Base-by-base conservation (phyloP, 164 flowering plant genomes). In the Cinnamomum micranthum region DNA sequence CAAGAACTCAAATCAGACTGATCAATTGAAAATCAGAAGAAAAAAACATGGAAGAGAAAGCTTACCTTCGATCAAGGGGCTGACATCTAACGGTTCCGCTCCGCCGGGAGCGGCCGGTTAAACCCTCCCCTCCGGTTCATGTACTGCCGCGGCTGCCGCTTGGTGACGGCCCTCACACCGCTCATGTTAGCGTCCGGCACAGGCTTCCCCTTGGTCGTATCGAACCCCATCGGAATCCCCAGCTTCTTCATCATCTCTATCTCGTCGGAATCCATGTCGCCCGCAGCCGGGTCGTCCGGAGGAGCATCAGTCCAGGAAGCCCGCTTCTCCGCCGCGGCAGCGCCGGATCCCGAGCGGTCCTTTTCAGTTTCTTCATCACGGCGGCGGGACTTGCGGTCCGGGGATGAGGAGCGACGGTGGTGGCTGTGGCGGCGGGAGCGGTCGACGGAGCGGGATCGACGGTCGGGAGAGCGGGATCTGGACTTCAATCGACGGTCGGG, bases 121-220 rank as follows among this genome's bases (percentile, higher is more conserved):
- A 95, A 95, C 17, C 99, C 99, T 5, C 99, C 99, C 10, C 98
- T 82, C 58, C 98, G 82, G 70, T 95, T 95, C 99, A 95, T 95
- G 74, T 95, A 95, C 90, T 95, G 99, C 71, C 99, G 75, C 0
- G 98, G 99, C 83, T 90, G 96, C 71, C 98, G 81, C 86, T 95
- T 95, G 17, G 98, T 91, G 52, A 87, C 93, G 0, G 86, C 88
- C 78, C 96, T 87, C 47, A 93, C 82, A 0, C 95, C 93, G 41
- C 99, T 91, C 2, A 95, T 89, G 72, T 93, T 89, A 2, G 95
- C 95, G 12, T 94, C 99, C 2, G 87, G 77, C 47, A 93, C 98
- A 1, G 92, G 95, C 80, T 93, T 93, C 76, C 99, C 99, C 73
- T 95, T 95, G 23, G 97, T 92, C 7, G 99, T 90, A 72, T 95